Evolutionary conservation across 352 stramenopile genomes (phyloP), one percentile per base, ranked within the genome.

Genomic region (Pythium aquatile): DNA sequence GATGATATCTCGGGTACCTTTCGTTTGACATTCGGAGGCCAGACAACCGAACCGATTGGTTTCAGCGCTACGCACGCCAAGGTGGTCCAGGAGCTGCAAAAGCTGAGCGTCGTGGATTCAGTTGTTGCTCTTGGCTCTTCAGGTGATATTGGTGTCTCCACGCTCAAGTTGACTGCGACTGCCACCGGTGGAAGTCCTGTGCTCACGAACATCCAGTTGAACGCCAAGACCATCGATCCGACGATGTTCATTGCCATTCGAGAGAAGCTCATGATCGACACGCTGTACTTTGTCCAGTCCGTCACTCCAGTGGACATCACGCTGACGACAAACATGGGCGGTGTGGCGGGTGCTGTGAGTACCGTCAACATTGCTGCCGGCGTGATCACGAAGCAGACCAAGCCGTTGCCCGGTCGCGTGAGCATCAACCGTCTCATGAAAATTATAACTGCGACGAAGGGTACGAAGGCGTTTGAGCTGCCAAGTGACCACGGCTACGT

Each of bases 1-100:
- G 68, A 91, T 26, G 81, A 90, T 52, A 81, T 94, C 32, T 75
- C 63, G 5, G 85, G 85, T 5, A 82, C 81, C 0, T 92, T 91
- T 40, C 73, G 73, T 0, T 65, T 94, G 32, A 56, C 74, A 5
- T 82, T 94, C 55, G 76, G 69, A 40, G 83, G 83, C 0, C 63
- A 80, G 42, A 70, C 37, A 0, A 91, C 81, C 0, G 83, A 90
- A 42, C 42, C 65, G 13, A 91, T 94, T 26, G 78, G 65, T 3
- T 78, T 75, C 59, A 74, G 69, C 26, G 85, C 85, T 6, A 94
- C 83, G 0, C 81, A 92, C 40, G 76, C 73, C 58, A 94, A 94
- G 52, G 74, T 94, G 10, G 69, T 70, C 0, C 80, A 91, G 40
- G 85, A 90, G 58, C 70, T 94, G 0, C 74, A 92, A 37, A 91